phyloP scores from a whole-genome alignment of 805 yeast genomes.

The Myxozyma lipomycoides region DNA sequence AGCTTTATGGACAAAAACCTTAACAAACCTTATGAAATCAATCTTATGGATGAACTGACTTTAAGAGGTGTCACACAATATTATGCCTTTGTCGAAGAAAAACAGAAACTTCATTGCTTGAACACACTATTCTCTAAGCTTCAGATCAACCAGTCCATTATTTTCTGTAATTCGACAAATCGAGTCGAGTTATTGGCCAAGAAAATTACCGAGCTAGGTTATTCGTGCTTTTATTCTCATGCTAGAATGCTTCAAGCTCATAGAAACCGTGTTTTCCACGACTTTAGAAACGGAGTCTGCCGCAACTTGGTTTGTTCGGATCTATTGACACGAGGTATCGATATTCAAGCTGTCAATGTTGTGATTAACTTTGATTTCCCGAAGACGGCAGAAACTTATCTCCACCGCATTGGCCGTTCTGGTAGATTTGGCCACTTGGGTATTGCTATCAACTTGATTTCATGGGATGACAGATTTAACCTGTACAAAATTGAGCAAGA shows the following conservation, averaged over 20 bases:
- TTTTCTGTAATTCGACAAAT: conserved; percentile 93
- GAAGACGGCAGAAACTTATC: conserved; percentile 92
- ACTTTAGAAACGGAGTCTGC: conserved; percentile 96
- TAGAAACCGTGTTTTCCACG: conserved; percentile 97
- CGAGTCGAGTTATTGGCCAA: conserved; percentile 94
- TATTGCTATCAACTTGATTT: conserved; percentile 91
- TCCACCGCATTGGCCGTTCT: conserved; percentile 98
- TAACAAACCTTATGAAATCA: conserved; percentile 89
- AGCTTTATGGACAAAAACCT: conserved; percentile 87
- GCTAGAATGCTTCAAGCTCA: conserved; percentile 97
- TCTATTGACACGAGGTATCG: conserved; percentile 95
- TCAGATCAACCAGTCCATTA: conserved; percentile 93
- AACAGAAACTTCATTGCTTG: conserved; percentile 90
- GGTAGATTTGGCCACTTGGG: conserved; percentile 99
- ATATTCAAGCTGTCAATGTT: conserved; percentile 97
- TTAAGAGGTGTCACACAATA: conserved; percentile 94
- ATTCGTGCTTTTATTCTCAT: conserved; percentile 94
- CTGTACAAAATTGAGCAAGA: conserved; percentile 95
- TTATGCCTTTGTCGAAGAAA: conserved; percentile 97
- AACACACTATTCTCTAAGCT: conserved; percentile 91
- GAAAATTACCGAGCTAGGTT: conserved; percentile 93
- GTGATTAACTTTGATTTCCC: conserved; percentile 98
- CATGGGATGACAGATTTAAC: conserved; percentile 94
- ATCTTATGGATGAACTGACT: conserved; percentile 95
- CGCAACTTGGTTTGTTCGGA: conserved; percentile 97